Conservation (phyloP, 306 rosid species). For the Luffa acutangula region DNA sequence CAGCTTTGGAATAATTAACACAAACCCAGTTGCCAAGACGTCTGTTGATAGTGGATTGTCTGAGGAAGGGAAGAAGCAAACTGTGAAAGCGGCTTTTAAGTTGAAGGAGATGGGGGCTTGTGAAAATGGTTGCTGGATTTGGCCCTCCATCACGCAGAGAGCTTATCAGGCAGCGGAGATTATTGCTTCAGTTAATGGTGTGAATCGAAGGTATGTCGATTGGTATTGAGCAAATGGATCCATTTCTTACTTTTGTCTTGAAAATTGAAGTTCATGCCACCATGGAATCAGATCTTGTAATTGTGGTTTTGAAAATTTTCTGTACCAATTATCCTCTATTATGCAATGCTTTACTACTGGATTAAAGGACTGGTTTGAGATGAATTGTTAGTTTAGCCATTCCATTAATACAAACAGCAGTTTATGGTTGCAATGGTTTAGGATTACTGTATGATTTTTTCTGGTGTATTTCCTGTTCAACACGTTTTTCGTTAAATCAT, state of each 20-base stretch:
- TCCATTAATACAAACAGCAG: background rate
- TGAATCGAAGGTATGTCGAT: slow-evolving; percentile 50
- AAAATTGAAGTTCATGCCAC: background rate
- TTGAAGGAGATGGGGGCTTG: slow-evolving; percentile 80
- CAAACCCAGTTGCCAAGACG: slow-evolving; percentile 82
- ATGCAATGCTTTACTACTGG: background rate
- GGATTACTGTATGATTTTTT: background rate
- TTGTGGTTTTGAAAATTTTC: background rate
- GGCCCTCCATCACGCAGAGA: slow-evolving; percentile 96
- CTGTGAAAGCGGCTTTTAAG: slow-evolving; percentile 53
- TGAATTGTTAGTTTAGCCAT: background rate
- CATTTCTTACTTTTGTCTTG: background rate
- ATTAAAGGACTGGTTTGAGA: background rate
- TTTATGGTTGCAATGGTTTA: background rate
- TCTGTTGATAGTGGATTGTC: slow-evolving; percentile 80
- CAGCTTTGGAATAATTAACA: slow-evolving; percentile 71
- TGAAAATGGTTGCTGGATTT: slow-evolving; percentile 79
- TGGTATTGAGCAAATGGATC: background rate
- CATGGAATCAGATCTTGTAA: background rate
- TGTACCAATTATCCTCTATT: background rate
- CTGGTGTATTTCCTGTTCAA: background rate
- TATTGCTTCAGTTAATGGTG: slow-evolving; percentile 65
- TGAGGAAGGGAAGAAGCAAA: slow-evolving; percentile 67
- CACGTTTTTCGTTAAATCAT: background rate
- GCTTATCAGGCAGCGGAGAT: slow-evolving; percentile 95